Evolutionary conservation across 345 rosid genomes (phyloP), one percentile per base, ranked within the genome.

Genomic region (Gossypium mustelinum): DNA sequence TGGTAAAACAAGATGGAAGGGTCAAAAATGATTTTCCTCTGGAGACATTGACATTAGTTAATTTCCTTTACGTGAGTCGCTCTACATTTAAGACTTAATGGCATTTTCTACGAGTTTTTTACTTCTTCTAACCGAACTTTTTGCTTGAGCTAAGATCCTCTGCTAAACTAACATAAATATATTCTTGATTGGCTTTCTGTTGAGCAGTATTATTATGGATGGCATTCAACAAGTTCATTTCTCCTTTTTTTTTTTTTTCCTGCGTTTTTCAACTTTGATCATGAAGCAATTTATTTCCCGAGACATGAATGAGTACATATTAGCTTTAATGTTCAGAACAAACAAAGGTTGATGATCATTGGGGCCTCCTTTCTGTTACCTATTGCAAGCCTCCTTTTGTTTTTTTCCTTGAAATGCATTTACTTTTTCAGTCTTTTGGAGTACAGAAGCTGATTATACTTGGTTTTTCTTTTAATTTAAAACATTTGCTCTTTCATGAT

Each of bases 381-480:
- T 10, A 10, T 22, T 58, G 63, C 16, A 58, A 58, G 64, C 41
- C 41, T 60, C 3, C 43, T 54, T 56, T 70, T 70, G 60, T 76
- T 62, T 54, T 20, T 76, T 73, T 68, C 62, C 76, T 81, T 55
- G 70, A 58, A 24, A 63, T 70, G 80, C 74, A 77, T 81, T 78
- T 80, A 78, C 74, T 81, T 76, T 79, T 76, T 76, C 64, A 79
- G 82, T 73, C 70, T 58, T 29, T 27, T 57, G 24, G 57, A 61
- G 51, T 45, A 34, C 47, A 24, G n/a, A 73, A 14, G 41, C 58
- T 57, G 62, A 22, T 29, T 29, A 29, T 57, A 22, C 24, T 22
- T 11, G 65, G 60, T 48, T 48, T 45, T 24, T 12, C 11, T 63
- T 29, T 48, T 47, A 74, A 73, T 60, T 22, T 17, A 72, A 12